Base-by-base conservation (phyloP, 2,329 filamentous ascomycete species). In the Diaporthe destruens region DNA sequence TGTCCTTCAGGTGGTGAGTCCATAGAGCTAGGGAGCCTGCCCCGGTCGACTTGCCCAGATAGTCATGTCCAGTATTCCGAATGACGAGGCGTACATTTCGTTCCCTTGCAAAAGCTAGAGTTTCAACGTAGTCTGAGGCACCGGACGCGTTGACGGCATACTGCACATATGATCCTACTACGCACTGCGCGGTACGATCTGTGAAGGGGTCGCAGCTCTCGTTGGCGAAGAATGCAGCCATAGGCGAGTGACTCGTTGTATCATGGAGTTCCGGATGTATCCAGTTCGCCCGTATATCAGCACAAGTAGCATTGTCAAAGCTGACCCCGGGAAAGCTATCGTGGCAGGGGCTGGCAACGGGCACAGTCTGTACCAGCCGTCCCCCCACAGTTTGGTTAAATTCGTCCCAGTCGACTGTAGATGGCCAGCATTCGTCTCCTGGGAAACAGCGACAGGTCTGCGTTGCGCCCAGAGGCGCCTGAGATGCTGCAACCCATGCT, bases 301-400 rank as follows among this genome's bases (percentile, higher is more conserved):
- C 71, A 56, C 75, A 76, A 23, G 65, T 59, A 9, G 57, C 68
- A 18, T 57, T 73, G 47, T 77, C 71, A 8, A 71, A 75, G 6
- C 29, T 70, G 63, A 67, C 63, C 4, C 47, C 63, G 0, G 76
- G 54, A 18, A 69, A 72, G 12, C 66, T 23, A n/a, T 65, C 56
- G 74, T 90, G 87, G 75, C 88, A 90, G 25, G 56, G 47, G 23
- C 42, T 55, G 1, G 63, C 71, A n/a, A 72, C 18, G 3, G 89
- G 88, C 0, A 85, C 79, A 0, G 86, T 89, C 1, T 81, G 81
- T 42, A 90, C 81, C 32, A 91, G 80, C 12, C 80, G 81, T 0
- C 89, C 89, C 4, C 80, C 80, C 0, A 90, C 79, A 1, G 87
- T 85, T 36, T 78, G 56, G 77, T 91, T 90, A 74, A 91, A 83